These are phyloP conservation scores for Puya raimondii DNA, from an alignment of 176 grass and related monocot genomes.

Conservation along the genomic window DNA sequence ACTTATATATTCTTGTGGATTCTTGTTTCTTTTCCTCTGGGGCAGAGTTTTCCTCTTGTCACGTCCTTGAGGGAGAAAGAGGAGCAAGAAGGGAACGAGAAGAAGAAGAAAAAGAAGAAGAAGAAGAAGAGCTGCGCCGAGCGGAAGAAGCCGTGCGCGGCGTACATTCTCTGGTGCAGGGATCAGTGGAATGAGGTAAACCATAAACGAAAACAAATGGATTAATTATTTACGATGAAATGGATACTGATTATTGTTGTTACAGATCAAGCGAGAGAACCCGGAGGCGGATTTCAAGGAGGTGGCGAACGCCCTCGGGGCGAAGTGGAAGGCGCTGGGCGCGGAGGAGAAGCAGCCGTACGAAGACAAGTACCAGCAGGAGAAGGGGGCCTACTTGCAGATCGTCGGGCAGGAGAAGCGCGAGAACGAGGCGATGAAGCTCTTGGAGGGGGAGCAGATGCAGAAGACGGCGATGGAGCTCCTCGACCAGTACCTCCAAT, in stretches of 20 bases:
- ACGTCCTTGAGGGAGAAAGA: constrained; percentile 54
- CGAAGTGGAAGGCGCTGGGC: constrained; percentile 63
- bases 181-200: constrained; percentile 75
- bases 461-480: constrained; percentile 74
- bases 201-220: neutral
- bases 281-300: constrained; percentile 72
- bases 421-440: constrained; percentile 84
- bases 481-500: constrained; percentile 76
- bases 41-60: constrained; percentile 54
- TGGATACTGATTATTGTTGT: neutral
- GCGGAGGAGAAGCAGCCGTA: constrained; percentile 73
- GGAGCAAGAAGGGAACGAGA: constrained; percentile 34
- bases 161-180: constrained; percentile 71
- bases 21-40: neutral
- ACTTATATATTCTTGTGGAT: neutral
- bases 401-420: constrained; percentile 76
- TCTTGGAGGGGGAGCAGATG: constrained; percentile 82
- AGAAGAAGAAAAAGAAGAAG: constrained; percentile 51
- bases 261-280: constrained; percentile 58
- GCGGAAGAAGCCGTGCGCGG: constrained; percentile 60
- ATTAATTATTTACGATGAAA: neutral
- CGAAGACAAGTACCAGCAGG: constrained; percentile 72
- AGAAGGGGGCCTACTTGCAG: constrained; percentile 80
- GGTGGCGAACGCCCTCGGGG: constrained; percentile 44
- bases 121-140: constrained; percentile 32